Conservation (phyloP, 129 eudicot species). For the Saposhnikovia divaricata region DNA sequence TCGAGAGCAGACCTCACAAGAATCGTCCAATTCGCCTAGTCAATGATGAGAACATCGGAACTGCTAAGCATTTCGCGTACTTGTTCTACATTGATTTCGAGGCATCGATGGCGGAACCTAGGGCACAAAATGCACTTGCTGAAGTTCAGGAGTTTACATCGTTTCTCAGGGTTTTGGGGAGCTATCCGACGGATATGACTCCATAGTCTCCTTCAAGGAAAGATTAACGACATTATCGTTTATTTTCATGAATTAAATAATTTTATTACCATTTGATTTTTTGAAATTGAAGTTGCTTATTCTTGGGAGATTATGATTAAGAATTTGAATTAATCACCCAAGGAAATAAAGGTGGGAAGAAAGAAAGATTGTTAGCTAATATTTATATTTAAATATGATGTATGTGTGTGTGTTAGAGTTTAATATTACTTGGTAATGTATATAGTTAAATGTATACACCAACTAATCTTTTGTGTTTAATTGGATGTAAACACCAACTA, state of each 20-base stretch:
- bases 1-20: conserved; percentile 87
- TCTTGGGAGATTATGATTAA: background rate
- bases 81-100: conserved; percentile 90
- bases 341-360: background rate
- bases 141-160: conserved; percentile 90
- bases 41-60: conserved; percentile 77
- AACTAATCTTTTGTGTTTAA: background rate
- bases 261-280: background rate
- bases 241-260: background rate
- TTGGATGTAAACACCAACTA: background rate
- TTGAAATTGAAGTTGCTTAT: background rate
- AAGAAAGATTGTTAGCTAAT: conserved; percentile 7
- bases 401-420: background rate
- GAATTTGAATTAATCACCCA: background rate
- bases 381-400: background rate
- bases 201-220: conserved; percentile 74
- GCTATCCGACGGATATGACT: conserved; percentile 93
- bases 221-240: conserved; percentile 14
- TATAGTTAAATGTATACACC: background rate
- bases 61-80: conserved; percentile 92
- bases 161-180: conserved; percentile 87
- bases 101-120: conserved; percentile 88
- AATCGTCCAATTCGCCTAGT: conserved; percentile 64
- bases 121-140: conserved; percentile 87
- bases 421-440: background rate